Evolutionary conservation across 1,284 basidiomycete genomes (phyloP).

Genomic region (Puccinia brachypodii): DNA sequence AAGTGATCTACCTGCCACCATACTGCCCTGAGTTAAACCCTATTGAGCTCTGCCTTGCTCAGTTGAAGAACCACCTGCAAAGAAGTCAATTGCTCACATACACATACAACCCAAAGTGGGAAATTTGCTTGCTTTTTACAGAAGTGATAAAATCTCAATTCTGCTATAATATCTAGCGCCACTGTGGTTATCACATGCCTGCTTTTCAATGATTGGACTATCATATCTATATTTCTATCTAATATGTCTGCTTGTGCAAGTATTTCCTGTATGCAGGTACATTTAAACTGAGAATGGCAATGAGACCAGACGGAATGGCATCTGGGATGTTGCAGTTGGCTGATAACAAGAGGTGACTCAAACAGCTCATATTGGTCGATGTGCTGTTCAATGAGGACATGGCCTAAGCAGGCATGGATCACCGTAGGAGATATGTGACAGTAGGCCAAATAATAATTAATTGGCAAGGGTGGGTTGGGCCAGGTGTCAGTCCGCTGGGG

Average conservation of each 20-base stretch:
- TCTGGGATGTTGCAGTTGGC: background rate
- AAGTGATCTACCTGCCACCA: background rate
- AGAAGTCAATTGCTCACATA: background rate
- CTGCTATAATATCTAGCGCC: background rate
- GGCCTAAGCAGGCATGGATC: background rate
- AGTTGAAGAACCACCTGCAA: background rate
- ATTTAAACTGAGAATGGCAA: background rate
- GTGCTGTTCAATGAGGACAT: background rate
- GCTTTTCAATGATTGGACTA: background rate
- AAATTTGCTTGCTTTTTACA: background rate
- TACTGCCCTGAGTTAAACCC: slow-evolving; percentile 4
- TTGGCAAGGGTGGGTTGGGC: background rate
- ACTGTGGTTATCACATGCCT: slow-evolving; percentile 2
- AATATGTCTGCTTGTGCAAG: background rate
- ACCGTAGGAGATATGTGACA: background rate
- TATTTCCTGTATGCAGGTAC: background rate
- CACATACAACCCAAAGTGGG: background rate
- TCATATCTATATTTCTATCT: too few relatives aligned
- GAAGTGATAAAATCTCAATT: background rate
- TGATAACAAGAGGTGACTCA: background rate
- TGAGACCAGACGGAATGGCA: background rate
- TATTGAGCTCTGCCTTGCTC: background rate
- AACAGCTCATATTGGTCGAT: background rate
- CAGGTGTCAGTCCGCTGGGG: too few relatives aligned
- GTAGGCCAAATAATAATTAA: background rate